Base-by-base conservation (phyloP, 805 yeast genomes). In the Yarrowia divulgata region DNA sequence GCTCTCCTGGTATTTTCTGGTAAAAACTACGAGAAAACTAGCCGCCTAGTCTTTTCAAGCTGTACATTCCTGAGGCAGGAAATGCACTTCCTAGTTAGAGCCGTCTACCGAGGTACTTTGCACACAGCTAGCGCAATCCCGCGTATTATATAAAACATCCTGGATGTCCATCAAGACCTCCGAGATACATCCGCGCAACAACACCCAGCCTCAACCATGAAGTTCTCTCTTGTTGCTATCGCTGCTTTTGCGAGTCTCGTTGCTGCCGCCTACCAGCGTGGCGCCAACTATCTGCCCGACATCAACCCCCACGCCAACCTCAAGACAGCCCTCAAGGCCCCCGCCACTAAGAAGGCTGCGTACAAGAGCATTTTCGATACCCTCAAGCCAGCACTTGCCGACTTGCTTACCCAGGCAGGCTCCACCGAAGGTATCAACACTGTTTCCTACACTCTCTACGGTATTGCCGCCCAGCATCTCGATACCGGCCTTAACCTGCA, bases 251-350 rank as follows among this genome's bases (percentile, higher is more conserved):
- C 55, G 2, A 3, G 39, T 16, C 14, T 49, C 8, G 39, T 14
- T 8, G 18, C n/a, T 12, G 35, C 35, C 52, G 50, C 50, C 50
- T 46, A 46, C 50, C n/a, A 19, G 16, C 50, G 50, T 6, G 50
- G 50, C 50, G 3, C 12, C 50, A 23, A 46, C 50, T 46, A 46
- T n/a, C 13, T 46, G 12, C 50, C 50, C 34, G n/a, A 46, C 14
- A 13, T 46, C 34, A 46, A 46, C 50, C 1, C 16, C n/a, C n/a
- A 23, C 50, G 19, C 14, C 12, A 29, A 45, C 14, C 23, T 45
- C 23, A 9, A 18, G 29, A 9, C 13, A 6, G 48, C 6, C 9
- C 29, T 18, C 48, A 45, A 45, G 14, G 1, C 14, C 29, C 32
- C 50, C 19, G 34, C n/a, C 13, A n/a, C 7, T 8, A 10, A 23